phyloP scores from a whole-genome alignment of 345 rosid genomes.

The Turnera subulata region DNA sequence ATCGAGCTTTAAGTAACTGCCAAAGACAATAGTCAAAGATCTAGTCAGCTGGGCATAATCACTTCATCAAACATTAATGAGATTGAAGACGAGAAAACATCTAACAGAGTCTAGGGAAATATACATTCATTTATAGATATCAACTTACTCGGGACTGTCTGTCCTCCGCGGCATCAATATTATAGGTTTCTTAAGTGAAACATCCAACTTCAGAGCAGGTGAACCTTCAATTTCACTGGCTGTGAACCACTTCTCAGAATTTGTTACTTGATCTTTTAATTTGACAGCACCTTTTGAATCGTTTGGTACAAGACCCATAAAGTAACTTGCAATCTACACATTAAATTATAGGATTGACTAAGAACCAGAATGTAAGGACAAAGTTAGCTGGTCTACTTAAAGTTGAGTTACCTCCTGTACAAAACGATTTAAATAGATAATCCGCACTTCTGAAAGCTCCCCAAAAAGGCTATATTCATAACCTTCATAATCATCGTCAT shows the following conservation, averaged over 20 bases:
- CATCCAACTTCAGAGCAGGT: slow-evolving; percentile 86
- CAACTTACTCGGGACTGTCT: slow-evolving; percentile 82
- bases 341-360: slow-evolving; percentile 19
- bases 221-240: slow-evolving; percentile 90
- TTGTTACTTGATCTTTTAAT: slow-evolving; percentile 76
- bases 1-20: slow-evolving; percentile 94
- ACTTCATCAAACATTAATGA: no score
- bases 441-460: slow-evolving; percentile 93
- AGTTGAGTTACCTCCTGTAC: slow-evolving; percentile 76
- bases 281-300: slow-evolving; percentile 62
- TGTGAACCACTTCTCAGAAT: slow-evolving; percentile 87
- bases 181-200: slow-evolving; percentile 86
- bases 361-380: slow-evolving; percentile 27
- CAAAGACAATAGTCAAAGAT: slow-evolving; percentile 8
- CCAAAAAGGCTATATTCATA: slow-evolving; percentile 85
- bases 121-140: slow-evolving; percentile 5
- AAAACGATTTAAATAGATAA: slow-evolving; percentile 93
- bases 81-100: background rate
- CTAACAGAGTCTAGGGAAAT: background rate
- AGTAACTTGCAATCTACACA: slow-evolving; percentile 72
- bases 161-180: slow-evolving; percentile 94
- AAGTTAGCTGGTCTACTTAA: slow-evolving; percentile 1
- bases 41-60: no score
- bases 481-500: slow-evolving; percentile 87
- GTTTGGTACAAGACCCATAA: slow-evolving; percentile 84